Base-by-base conservation (phyloP, 257 asterid species). In the Plantago elongata region DNA sequence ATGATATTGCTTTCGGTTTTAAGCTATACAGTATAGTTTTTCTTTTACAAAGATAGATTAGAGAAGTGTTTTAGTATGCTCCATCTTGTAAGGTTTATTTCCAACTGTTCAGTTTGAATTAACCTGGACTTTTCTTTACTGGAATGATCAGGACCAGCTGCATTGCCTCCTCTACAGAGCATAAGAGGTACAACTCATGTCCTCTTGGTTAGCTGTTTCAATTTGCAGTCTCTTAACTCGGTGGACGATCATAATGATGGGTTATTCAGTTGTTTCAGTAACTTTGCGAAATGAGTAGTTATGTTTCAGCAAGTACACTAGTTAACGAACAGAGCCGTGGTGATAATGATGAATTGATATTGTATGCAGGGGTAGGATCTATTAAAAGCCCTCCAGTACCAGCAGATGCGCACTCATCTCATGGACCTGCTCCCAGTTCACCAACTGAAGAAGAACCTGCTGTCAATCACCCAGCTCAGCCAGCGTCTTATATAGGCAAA, bases 81-180 rank as follows among this genome's bases (percentile, higher is more conserved):
- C 27, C 27, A 22, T 22, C 27, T 22, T 22, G 27, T 22, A 22
- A 22, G 27, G 27, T 22, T 22, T 22, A 22, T 22, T 1, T 22
- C 27, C 27, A 22, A 22, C 27, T 22, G 1, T 22, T 22, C 27
- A 6, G 8, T 34, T 34, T 5, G 4, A 34, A 34, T 3, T 34
- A 34, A 34, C 40, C 4, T 4, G 40, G 8, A 5, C 40, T 34
- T 34, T 34, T 34, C 40, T 4, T 22, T 34, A 34, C 8, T 34
- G 40, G 56, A 63, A 68, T 68, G 62, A 73, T 71, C 86, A 89
- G 97, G 74, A 68, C 37, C 78, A 56, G 52, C 78, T 63, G 61
- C 61, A 56, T 79, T 89, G 81, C 95, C 95, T 62, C 95, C 95
- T 54, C 81, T 89, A 62, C 77, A 54, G 43, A 69, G 82, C 77